A percentile compares a stretch with the other conserved stretches of the same genome.
phyloP scores from a whole-genome alignment of 768 basidiomycete genomes.

The Suillus clintonianus region DNA sequence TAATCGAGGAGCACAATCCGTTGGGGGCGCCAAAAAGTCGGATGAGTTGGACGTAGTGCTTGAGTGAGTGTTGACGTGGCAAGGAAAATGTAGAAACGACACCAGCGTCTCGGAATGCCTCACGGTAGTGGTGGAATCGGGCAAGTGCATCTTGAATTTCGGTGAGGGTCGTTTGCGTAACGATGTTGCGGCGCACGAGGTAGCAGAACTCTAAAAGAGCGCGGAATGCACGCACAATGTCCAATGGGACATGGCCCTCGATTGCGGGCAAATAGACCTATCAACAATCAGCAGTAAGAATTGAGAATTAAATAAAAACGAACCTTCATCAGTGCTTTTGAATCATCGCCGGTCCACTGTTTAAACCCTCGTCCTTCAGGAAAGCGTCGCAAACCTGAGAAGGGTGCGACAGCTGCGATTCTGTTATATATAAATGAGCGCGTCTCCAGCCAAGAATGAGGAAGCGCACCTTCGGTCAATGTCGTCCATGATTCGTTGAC shows the following conservation, averaged over 20 bases:
- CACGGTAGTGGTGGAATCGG: too few relatives aligned
- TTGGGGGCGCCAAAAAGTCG: constrained; percentile 21
- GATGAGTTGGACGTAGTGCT: constrained; percentile 15
- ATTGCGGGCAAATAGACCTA: neutral
- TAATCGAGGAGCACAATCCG: constrained; percentile 21
- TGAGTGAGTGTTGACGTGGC: constrained; percentile 18
- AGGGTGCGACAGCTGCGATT: constrained; percentile 16
- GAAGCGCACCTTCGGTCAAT: too few relatives aligned
- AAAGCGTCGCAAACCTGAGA: constrained; percentile 23
- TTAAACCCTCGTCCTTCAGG: constrained; percentile 19
- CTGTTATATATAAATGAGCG: neutral
- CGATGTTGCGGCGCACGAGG: too few relatives aligned
- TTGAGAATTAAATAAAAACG: too few relatives aligned
- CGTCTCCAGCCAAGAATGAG: too few relatives aligned
- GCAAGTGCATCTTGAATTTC: too few relatives aligned
- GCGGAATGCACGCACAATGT: constrained; percentile 11
- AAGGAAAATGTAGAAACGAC: too few relatives aligned
- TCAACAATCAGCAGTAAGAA: too few relatives aligned
- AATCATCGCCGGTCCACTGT: too few relatives aligned
- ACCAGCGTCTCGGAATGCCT: too few relatives aligned
- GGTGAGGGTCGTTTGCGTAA: too few relatives aligned
- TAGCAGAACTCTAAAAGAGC: constrained; percentile 29
- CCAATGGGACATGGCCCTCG: constrained; percentile 7
- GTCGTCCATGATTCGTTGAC: too few relatives aligned
- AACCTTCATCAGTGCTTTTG: neutral